Conservation (phyloP, 768 basidiomycete genomes). For the Boletus bicolor region DNA sequence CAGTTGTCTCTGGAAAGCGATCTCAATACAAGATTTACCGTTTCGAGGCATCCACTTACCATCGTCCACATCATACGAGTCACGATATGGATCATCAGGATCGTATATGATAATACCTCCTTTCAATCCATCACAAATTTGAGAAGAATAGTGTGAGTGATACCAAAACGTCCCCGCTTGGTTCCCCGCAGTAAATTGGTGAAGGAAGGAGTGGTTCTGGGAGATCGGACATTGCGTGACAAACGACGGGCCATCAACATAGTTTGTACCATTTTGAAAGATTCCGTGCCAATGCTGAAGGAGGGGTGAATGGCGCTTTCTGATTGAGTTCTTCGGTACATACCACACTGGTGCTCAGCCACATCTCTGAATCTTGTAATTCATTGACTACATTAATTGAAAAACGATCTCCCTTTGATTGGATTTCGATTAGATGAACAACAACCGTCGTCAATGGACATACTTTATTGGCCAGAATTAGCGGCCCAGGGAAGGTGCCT, state of each 20-base stretch:
- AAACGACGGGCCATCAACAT: conserved; percentile 43
- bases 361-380: conserved; percentile 46
- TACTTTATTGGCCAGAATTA: conserved; percentile 39
- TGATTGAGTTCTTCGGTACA: neutral
- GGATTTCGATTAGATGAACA: neutral
- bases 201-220: conserved; percentile 23
- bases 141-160: conserved; percentile 39
- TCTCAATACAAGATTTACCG: neutral
- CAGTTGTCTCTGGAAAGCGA: conserved; percentile 18
- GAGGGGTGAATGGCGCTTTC: neutral
- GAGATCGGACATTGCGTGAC: conserved; percentile 36
- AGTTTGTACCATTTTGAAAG: conserved; percentile 42
- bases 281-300: conserved; percentile 57
- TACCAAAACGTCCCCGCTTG: conserved; percentile 36
- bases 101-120: conserved; percentile 43
- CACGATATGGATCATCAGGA: conserved; percentile 35
- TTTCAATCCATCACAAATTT: conserved; percentile 37
- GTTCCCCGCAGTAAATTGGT: conserved; percentile 14
- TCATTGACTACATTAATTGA: conserved; percentile 45
- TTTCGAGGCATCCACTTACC: conserved; percentile 21
- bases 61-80: conserved; percentile 45
- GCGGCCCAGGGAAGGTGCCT: conserved; percentile 46
- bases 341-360: conserved; percentile 46
- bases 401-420: conserved; percentile 38
- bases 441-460: neutral